Conservation (phyloP, 371 early-diverging fungal species). For the Mucor mucedo region DNA sequence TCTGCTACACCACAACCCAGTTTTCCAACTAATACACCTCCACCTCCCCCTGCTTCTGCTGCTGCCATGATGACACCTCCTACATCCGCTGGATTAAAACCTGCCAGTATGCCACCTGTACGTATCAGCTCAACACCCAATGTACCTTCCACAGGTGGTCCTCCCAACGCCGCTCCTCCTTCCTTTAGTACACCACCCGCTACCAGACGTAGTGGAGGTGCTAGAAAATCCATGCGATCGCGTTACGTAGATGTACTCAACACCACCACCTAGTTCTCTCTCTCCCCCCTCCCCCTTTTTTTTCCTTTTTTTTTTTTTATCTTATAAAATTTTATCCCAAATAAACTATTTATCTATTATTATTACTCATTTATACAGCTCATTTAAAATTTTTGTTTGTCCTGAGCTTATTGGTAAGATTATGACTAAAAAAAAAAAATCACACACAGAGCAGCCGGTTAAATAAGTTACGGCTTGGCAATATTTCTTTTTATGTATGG, state of each 20-base stretch:
- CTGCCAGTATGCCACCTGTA: slow-evolving; percentile 27
- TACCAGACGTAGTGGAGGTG: slow-evolving; percentile 33
- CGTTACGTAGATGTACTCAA: slow-evolving; percentile 59
- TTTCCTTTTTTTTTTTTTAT: slow-evolving; percentile 16
- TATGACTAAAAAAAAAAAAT: too few relatives aligned
- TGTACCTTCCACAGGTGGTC: slow-evolving; percentile 9
- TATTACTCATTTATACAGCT: too few relatives aligned
- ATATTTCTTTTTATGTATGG: too few relatives aligned
- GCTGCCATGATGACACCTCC: neutral
- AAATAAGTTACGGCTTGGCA: too few relatives aligned
- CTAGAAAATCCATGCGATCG: slow-evolving; percentile 51
- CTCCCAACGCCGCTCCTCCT: slow-evolving; percentile 18
- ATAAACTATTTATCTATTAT: too few relatives aligned
- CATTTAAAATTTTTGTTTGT: too few relatives aligned
- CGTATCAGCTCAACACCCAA: slow-evolving; percentile 39
- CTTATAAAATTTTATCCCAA: neutral
- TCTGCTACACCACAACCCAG: slow-evolving; percentile 13
- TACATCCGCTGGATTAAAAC: slow-evolving; percentile 6
- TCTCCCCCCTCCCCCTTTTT: too few relatives aligned
- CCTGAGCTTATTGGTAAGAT: too few relatives aligned
- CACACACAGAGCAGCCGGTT: too few relatives aligned
- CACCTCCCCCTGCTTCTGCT: neutral
- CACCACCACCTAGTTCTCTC: slow-evolving; percentile 8
- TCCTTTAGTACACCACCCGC: slow-evolving; percentile 36
- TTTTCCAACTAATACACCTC: neutral